Evolutionary conservation across 108 stramenopile species (phyloP).

Genomic region (Epipyxis sp.): DNA sequence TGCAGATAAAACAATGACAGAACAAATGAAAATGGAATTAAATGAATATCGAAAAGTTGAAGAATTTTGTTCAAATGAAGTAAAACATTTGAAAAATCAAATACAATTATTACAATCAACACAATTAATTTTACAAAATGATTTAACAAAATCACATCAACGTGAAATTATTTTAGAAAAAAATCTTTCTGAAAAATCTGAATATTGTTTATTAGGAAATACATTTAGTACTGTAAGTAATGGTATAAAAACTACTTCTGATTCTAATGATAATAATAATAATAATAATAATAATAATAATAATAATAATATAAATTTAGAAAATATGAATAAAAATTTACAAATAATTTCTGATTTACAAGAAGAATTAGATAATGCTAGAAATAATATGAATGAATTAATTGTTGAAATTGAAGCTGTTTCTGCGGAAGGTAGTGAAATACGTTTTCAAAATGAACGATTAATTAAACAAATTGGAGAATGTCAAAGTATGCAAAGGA

Average conservation of each 20-base stretch:
- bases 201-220: neutral
- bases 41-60: neutral
- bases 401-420: conserved; percentile 14
- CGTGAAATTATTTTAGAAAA: neutral
- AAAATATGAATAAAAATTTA: neutral
- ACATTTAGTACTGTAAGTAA: neutral
- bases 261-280: neutral
- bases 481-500: conserved; percentile 4
- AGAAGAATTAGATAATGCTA: neutral
- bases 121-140: neutral
- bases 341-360: neutral
- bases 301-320: neutral
- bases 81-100: neutral
- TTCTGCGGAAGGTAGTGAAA: neutral
- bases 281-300: neutral
- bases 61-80: neutral
- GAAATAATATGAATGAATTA: neutral
- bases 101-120: neutral
- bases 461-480: conserved; percentile 8
- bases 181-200: neutral
- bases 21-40: conserved; percentile 19
- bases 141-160: neutral
- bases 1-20: neutral
- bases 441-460: neutral
- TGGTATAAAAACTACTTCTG: neutral